Base-by-base conservation (phyloP, 345 rosid genomes). In the Trapa bicornis region DNA sequence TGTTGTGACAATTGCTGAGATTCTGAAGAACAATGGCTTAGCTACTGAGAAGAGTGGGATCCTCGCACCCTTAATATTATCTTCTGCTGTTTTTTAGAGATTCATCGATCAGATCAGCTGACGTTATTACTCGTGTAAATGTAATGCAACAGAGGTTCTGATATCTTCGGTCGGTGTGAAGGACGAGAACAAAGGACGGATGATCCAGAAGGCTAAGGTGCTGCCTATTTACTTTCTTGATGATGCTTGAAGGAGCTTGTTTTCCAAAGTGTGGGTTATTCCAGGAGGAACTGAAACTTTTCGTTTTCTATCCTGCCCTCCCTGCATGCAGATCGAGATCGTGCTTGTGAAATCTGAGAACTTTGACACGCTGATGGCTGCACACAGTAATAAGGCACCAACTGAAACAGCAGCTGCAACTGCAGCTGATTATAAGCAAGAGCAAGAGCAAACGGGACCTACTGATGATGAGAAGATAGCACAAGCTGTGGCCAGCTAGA, bases 201-300 rank as follows among this genome's bases (percentile, higher is more conserved):
- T 84, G 61, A 80, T 89, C 16, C 97, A 89, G 71, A 92, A 92
- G 76, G 97, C 97, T 7, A 89, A 89, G 93, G 98, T 84, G 65
- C 61, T 68, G 29, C 29, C 47, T 57, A 29, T 9, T 33, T 38
- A 38, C 45, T 67, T 37, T 29, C 38, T 66, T 48, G 68, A 47
- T 7, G 10, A 1, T 3, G 8, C 29, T 42, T 65, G 15, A 8
- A 37, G 47, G 56, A 67, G 22, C 36, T 39, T 5, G 9, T 45
- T 15, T 9, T 3, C 35, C 22, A 0, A 37, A 15, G 5, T 22
- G 6, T 6, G 17, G 35, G 7, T 52, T 5, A 22, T 65, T 39
- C 36, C 50, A 4, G 50, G 47, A 4, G 50, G 47, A 29, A 5
- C 35, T 29, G 3, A 35, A 58, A 8, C 37, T 29, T 57, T 32